These are phyloP conservation scores for Aspergillus brunneoviolaceus DNA, from an alignment of 2,329 filamentous ascomycete genomes.

Conservation along the genomic window DNA sequence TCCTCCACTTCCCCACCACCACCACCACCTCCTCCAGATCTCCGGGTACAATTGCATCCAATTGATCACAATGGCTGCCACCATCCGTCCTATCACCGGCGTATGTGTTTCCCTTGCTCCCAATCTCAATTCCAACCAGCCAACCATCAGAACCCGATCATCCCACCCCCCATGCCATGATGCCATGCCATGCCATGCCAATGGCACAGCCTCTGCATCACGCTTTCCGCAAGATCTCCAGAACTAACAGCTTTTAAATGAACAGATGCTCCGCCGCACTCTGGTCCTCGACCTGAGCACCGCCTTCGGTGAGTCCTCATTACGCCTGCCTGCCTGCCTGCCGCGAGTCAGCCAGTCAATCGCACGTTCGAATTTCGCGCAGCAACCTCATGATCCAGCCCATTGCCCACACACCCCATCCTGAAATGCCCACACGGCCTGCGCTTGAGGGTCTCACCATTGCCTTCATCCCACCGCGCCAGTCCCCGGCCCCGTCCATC, in stretches of 20 bases:
- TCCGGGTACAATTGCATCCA: constrained; percentile 25
- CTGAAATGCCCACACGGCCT: no score
- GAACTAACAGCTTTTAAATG: constrained; percentile 15
- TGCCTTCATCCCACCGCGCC: no score
- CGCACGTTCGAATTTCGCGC: no score
- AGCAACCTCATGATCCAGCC: no score
- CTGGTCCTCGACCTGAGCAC: constrained; percentile 67
- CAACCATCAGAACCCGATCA: not conserved
- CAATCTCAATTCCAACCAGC: constrained; percentile 10
- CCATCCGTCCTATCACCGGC: constrained; percentile 49
- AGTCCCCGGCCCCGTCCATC: no score
- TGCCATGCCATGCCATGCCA: not conserved
- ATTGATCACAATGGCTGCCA: constrained; percentile 40
- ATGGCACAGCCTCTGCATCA: constrained; percentile 8
- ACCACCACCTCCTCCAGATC: constrained; percentile 20
- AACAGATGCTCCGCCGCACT: constrained; percentile 64
- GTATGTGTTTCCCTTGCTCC: constrained; percentile 36
- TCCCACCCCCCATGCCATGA: not conserved
- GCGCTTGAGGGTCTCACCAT: no score
- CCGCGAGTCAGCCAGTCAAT: no score
- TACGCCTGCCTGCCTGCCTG: not conserved
- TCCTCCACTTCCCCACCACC: constrained; percentile 22
- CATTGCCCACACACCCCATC: no score
- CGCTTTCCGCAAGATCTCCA: not conserved
- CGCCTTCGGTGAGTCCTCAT: constrained; percentile 58